Evolutionary conservation across 305 asterid genomes (phyloP), one percentile per base, ranked within the genome.

Genomic region (Fraxinus angustifolia): DNA sequence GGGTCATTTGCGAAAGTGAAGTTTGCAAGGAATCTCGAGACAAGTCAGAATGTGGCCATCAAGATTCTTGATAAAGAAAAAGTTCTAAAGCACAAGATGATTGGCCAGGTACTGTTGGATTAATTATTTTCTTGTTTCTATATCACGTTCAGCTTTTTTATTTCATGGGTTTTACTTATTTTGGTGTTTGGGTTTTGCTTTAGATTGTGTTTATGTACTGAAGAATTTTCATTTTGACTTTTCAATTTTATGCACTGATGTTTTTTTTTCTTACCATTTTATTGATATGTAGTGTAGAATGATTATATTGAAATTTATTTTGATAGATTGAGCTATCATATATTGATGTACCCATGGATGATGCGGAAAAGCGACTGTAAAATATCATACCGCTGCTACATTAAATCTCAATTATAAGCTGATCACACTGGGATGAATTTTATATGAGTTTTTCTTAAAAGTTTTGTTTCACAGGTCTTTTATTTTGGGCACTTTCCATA

Each of bases 31-130:
- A 96, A 96, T 83, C 35, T 88, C 62, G 97, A 93, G 82, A 94
- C 97, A 2, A 93, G 87, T 75, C 97, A 94, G 83, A 89, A 89
- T 84, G 97, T 96, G 67, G 99, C 99, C 11, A 92, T 96, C 86
- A 96, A 96, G 97, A 93, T 96, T 87, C 94, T 96, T 83, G 98
- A 94, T 68, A 96, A 96, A 86, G 97, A 92, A 70, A 94, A 96
- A 87, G 87, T 96, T 82, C 96, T 96, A 78, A 94, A 92, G 84
- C 99, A 96, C 88, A 94, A 93, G 91, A 96, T 96, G 99, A 91
- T 94, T 73, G 89, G 88, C 45, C 99, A 96, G 98, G 98, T 93
- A 79, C 30, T 73, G 71, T 78, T 65, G 30, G 70, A 45, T 82
- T 79, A 50, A 50, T 16, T 8, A 26, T 38, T 68, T 19, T 23